Base-by-base conservation (phyloP, 169 alveolate genomes). In the Cryptosporidium meleagridis region DNA sequence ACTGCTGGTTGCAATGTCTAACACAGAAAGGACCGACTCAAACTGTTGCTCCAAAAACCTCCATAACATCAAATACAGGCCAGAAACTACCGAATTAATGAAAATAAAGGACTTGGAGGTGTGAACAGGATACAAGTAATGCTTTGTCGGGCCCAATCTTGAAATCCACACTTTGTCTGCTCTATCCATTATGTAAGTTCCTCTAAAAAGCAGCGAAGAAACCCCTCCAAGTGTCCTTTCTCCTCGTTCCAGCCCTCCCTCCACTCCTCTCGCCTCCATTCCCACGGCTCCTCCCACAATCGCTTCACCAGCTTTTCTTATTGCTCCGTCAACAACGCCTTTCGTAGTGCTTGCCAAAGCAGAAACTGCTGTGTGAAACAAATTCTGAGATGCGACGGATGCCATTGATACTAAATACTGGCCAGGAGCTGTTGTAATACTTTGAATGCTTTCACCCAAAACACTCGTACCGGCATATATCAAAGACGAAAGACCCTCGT, bases 51-150 rank as follows among this genome's bases (percentile, higher is more conserved):
- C 89, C 26, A 92, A 62, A 67, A 85, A 92, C 10, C 93, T 91
- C 73, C 91, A 86, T 61, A 92, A 85, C 85, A 92, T 70, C 51
- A 92, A 70, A 59, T 92, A 72, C 33, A 92, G 85, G 3, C 92
- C 94, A 7, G 93, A 72, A 26, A 91, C 92, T n/a, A 75, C 93
- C 0, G 94, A 89, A 26, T 92, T 92, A 31, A 85, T 89, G 31
- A 92, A 92, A 23, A 92, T 45, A 53, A 89, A 92, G 29, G 93
- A 92, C 16, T 91, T 91, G 0, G 92, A 87, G 0, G 94, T 72
- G 59, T 92, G 94, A 9, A 92, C 33, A 33, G 93, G 84, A 69
- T 91, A 92, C 21, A 92, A 59, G 39, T 69, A 89, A 75, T 92
- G 93, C n/a, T 91, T 84, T 3, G 92, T 69, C 2, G 87, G 87